A percentile compares a stretch with the other conserved stretches of the same genome.
Evolutionary conservation across 768 basidiomycete genomes (phyloP).

Genomic region (Dioszegia crocea): DNA sequence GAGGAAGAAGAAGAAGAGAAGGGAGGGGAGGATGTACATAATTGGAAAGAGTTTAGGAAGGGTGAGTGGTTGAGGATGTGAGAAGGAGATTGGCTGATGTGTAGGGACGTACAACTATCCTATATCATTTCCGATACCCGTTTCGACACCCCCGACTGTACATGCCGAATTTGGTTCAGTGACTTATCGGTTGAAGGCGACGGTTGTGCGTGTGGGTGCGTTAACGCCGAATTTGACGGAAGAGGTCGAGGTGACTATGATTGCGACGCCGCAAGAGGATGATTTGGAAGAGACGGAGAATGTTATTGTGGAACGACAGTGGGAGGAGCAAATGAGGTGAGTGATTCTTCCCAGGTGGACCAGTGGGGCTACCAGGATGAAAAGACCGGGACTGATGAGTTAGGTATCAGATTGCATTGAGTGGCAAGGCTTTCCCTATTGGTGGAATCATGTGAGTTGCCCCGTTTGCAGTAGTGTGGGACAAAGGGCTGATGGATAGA

Average conservation of each 20-base stretch:
- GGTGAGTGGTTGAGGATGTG: constrained; percentile 54
- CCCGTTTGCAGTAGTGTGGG: not conserved
- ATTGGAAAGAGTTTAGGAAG: constrained; percentile 83
- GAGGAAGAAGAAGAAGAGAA: constrained; percentile 29
- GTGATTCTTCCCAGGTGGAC: too few species aligned
- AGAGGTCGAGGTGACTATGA: constrained; percentile 66
- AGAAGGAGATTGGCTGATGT: not conserved
- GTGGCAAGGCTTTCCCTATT: constrained; percentile 72
- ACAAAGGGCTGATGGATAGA: constrained; percentile 21
- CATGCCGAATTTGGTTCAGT: constrained; percentile 71
- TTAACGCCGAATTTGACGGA: constrained; percentile 70
- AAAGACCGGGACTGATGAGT: constrained; percentile 51
- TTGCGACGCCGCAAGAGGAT: constrained; percentile 73
- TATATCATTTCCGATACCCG: constrained; percentile 81
- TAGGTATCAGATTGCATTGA: constrained; percentile 66
- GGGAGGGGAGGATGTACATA: constrained; percentile 42
- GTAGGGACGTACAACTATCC: constrained; percentile 89
- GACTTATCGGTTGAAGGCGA: constrained; percentile 72
- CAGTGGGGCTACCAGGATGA: too few species aligned
- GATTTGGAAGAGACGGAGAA: constrained; percentile 75
- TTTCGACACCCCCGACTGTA: constrained; percentile 71
- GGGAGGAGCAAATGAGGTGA: constrained; percentile 69
- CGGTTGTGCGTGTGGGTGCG: constrained; percentile 75
- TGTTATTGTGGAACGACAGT: constrained; percentile 78
- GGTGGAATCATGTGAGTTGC: constrained; percentile 63